phyloP scores from a whole-genome alignment of 192 early-diverging fungal species.

The Entophlyctis helioformis region DNA sequence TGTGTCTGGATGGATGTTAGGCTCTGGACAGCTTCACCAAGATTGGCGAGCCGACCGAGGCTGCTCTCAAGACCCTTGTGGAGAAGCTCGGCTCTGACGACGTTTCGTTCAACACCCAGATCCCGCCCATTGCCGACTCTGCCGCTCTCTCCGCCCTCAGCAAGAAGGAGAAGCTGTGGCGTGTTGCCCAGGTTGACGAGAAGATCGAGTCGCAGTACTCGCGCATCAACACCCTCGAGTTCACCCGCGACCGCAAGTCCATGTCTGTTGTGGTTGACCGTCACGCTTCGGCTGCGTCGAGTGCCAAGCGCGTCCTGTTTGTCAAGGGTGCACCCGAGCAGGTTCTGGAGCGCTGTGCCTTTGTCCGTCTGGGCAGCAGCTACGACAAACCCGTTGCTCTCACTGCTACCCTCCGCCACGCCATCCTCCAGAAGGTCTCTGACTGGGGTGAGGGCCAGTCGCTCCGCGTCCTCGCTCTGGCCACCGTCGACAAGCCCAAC shows the following conservation, averaged over 20 bases:
- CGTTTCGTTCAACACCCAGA: conserved; percentile 43
- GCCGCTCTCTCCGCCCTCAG: conserved; percentile 12
- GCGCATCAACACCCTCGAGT: conserved; percentile 71
- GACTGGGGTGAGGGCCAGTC: conserved; percentile 65
- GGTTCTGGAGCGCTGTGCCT: conserved; percentile 77
- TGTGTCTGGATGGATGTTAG: conserved; percentile 5
- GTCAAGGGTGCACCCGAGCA: conserved; percentile 96
- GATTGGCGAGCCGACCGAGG: conserved; percentile 98
- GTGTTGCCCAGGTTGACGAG: conserved; percentile 58
- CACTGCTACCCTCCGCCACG: conserved; percentile 45
- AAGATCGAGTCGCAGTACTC: conserved; percentile 49
- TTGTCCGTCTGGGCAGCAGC: conserved; percentile 34
- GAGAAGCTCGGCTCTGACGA: conserved; percentile 86
- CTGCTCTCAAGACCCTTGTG: conserved; percentile 83
- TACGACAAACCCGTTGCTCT: conserved; percentile 42
- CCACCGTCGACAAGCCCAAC: conserved; percentile 65
- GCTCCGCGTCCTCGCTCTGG: conserved; percentile 85
- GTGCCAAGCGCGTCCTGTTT: conserved; percentile 34
- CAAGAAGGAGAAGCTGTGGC: conserved; percentile 9
- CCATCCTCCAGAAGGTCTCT: conserved; percentile 51
- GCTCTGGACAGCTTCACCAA: conserved; percentile 46
- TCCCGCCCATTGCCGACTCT: conserved; percentile 12
- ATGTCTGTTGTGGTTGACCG: conserved; percentile 82
- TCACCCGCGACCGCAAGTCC: conserved; percentile 94
- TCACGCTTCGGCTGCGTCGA: neutral